These are phyloP conservation scores for Boletus reticuloceps DNA, from an alignment of 768 basidiomycete genomes.

Conservation along the genomic window DNA sequence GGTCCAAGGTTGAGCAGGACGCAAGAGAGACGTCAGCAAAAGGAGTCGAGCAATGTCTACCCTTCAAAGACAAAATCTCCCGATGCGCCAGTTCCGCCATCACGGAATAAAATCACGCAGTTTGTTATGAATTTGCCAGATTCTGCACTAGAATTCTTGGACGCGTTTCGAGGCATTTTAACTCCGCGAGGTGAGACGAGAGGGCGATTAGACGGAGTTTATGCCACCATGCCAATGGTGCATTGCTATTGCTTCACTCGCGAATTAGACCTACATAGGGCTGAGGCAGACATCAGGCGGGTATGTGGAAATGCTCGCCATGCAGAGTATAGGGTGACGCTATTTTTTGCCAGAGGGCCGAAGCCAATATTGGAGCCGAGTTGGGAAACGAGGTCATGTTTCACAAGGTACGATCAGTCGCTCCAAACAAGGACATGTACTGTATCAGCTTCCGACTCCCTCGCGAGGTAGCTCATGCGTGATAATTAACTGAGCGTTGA, in stretches of 20 bases:
- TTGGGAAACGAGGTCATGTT: conserved; percentile 51
- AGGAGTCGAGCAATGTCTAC: neutral
- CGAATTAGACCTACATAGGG: conserved; percentile 65
- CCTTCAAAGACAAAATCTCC: conserved; percentile 2
- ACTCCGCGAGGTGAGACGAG: conserved; percentile 32
- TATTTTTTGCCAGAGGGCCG: conserved; percentile 57
- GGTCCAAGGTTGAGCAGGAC: conserved; percentile 38
- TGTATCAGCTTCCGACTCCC: conserved; percentile 87
- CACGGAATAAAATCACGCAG: conserved; percentile 66
- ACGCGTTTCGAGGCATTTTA: conserved; percentile 80
- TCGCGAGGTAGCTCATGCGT: conserved; percentile 36
- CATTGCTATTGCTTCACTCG: conserved; percentile 97
- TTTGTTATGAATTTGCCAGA: conserved; percentile 99
- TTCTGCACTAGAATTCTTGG: conserved; percentile 85
- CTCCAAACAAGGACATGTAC: conserved; percentile 97
- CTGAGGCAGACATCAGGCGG: conserved; percentile 75
- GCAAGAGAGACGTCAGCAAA: conserved; percentile 39
- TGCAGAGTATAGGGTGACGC: conserved; percentile 5
- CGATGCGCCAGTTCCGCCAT: conserved; percentile 18
- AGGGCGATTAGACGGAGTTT: conserved; percentile 47
- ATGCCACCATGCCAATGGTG: conserved; percentile 72
- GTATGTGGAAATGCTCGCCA: conserved; percentile 43
- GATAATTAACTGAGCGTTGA: conserved; percentile 6
- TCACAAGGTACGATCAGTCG: conserved; percentile 87
- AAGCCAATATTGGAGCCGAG: conserved; percentile 55